Evolutionary conservation across 805 yeast genomes (phyloP), one percentile per base, ranked within the genome.

Genomic region (Torulaspora delbrueckii): DNA sequence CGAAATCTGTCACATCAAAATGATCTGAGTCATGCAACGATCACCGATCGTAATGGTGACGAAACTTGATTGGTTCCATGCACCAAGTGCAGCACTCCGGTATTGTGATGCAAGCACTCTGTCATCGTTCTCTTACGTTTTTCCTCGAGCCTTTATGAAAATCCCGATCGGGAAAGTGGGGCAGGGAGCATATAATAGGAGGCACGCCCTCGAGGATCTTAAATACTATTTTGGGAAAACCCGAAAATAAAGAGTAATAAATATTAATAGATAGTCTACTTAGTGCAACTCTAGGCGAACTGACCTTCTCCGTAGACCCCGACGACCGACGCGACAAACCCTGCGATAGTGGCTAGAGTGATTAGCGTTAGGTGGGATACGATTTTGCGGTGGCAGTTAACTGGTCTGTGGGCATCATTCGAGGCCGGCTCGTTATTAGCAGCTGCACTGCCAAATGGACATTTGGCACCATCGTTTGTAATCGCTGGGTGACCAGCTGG

Each of bases 271-370:
- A 19, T 19, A 19, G 6, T 19, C 22, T 19, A 3, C 22, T 4
- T 19, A 19, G 22, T 5, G 22, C 6, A 19, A 19, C 22, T 19
- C 32, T 24, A 45, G 30, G 37, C 45, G 26, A 37, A 31, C 18
- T 41, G 43, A 9, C 49, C 43, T 24, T 65, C 69, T 14, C 69
- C 69, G 46, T 64, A 61, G 19, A 65, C 35, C 8, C 69, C 69
- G 12, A 65, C 32, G 6, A 64, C 58, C 18, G 67, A 56, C 37
- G 63, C 58, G 6, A 54, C 52, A 23, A 62, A 56, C 8, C 60
- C 65, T 8, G 53, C 51, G 2, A 50, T 48, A 8, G 59, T 48
- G 14, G 53, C 45, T 16, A 45, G 37, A 2, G 62, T 45, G 6
- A 54, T 49, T 3, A 57, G 8, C 1, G 52, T 14, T 19, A 62